Base-by-base conservation (phyloP, 192 early-diverging fungal genomes). In the Linnemannia schmuckeri region DNA sequence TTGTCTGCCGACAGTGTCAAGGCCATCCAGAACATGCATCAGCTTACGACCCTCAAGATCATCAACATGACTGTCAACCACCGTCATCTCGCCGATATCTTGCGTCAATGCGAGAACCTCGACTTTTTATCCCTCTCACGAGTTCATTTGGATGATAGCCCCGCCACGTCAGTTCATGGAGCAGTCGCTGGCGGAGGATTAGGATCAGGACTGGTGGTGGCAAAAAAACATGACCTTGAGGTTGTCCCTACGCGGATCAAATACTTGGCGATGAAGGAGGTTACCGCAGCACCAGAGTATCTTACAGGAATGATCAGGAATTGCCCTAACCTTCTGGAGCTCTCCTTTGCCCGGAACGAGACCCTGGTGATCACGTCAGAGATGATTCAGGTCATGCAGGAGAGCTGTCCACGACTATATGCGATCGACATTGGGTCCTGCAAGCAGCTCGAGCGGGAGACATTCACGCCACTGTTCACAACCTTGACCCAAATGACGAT, bases 381-480 rank as follows among this genome's bases (percentile, higher is more conserved):
- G 1, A 18, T 77, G n/a, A 49, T 78, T 42, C 46, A 44, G 8
- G 22, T 66, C 24, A 69, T 87, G 61, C 63, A 71, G 30, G 52
- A 30, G 10, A 74, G 40, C 1, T 87, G 85, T 24, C 76, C 79
- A 22, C 24, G 68, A 10, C 79, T 87, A 10, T 87, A 87, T 61
- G 85, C 79, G 0, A 47, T 87, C 0, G 85, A 87, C 47, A n/a
- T 87, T 72, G 79, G 80, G n/a, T 87, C 85, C 4, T 87, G 85
- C 76, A 87, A 87, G 35, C 47, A 69, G 22, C 55, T 87, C 2
- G 75, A 81, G n/a, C 57, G 41, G 17, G 79, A 75, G 13, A 70
- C 79, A 20, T 77, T 87, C 38, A 66, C 15, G 3, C 20, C 47
- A 3, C 47, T 87, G 0, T 81, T 87, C 66, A 54, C 75, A 0